Base-by-base conservation (phyloP, 257 asterid species). In the Scutellaria baicalensis region DNA sequence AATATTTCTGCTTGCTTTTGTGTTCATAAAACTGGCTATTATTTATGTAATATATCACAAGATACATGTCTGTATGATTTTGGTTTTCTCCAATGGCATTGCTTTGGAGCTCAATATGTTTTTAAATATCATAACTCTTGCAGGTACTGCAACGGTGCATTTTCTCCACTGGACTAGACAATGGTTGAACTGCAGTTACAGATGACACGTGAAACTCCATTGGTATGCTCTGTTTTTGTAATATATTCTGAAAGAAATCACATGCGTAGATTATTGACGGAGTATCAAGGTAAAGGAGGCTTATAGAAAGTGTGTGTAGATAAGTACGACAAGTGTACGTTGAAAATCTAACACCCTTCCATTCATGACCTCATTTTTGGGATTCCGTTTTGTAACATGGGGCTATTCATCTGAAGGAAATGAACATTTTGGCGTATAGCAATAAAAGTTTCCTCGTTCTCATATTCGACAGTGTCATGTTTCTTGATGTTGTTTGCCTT, bases 81-180 rank as follows among this genome's bases (percentile, higher is more conserved):
- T 27, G 33, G 33, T 27, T 35, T 11, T 21, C 14, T 39, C 40
- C 58, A 56, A 44, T 31, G 36, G 33, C 51, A 63, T 11, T 59
- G 51, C 12, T 1, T 23, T 0, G 39, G 10, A 23, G 6, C 42
- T 39, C 55, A 17, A 10, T 33, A 23, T 17, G 12, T 64, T 36
- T 36, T 27, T 8, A 42, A 59, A 42, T 65, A 40, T 58, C 63
- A 9, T 68, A 21, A 42, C 60, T 16, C 11, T 50, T 65, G 80
- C 94, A 91, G 95, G 96, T 91, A 87, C 69, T 91, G 97, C 86
- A 74, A 77, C 69, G 96, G 96, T 60, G 84, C 82, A 45, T 91
- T 91, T 72, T 89, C 93, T 48, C 47, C 93, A 52, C 47, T 89
- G 80, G 82, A 84, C 70, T 87, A 86, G 78, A 75, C 66, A 17